Percentiles rank a stretch among this genome's conserved stretches.
phyloP scores from a whole-genome alignment of 2,329 filamentous ascomycete genomes.

The Paecilomyces variotii region DNA sequence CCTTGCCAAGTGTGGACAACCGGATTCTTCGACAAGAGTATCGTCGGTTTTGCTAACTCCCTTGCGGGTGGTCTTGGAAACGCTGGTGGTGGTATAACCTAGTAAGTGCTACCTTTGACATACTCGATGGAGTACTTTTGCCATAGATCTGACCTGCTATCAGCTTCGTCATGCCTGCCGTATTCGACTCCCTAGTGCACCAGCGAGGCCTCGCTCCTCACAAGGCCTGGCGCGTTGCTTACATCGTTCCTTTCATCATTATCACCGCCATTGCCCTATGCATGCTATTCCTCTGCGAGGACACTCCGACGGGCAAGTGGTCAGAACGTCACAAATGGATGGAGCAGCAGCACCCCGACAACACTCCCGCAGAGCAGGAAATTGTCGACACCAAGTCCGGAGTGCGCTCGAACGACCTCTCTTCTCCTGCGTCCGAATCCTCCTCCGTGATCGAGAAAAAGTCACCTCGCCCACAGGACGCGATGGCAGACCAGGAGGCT shows the following conservation, averaged over 20 bases:
- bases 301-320: conserved; percentile 80
- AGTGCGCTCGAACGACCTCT: conserved; percentile 13
- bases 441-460: conserved; percentile 27
- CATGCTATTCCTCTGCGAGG: conserved; percentile 66
- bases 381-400: conserved; percentile 22
- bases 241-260: conserved; percentile 74
- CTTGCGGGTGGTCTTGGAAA: conserved; percentile 81
- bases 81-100: conserved; percentile 80
- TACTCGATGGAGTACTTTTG: not conserved
- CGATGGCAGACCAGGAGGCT: conserved; percentile 33
- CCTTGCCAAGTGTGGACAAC: conserved; percentile 85
- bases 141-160: conserved; percentile 1
- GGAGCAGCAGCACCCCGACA: conserved; percentile 29
- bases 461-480: conserved; percentile 15
- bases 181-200: conserved; percentile 67
- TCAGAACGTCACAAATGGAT: conserved; percentile 57
- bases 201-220: conserved; percentile 53
- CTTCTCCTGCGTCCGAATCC: conserved; percentile 16
- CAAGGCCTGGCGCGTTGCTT: conserved; percentile 75
- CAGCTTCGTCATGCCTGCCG: conserved; percentile 78
- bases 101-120: conserved; percentile 31
- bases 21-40: conserved; percentile 86
- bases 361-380: conserved; percentile 15
- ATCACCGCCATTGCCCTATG: conserved; percentile 58
- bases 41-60: conserved; percentile 82